These are phyloP conservation scores for Aspergillus ellipticus DNA, from an alignment of 495 filamentous ascomycete genomes.

Conservation along the genomic window DNA sequence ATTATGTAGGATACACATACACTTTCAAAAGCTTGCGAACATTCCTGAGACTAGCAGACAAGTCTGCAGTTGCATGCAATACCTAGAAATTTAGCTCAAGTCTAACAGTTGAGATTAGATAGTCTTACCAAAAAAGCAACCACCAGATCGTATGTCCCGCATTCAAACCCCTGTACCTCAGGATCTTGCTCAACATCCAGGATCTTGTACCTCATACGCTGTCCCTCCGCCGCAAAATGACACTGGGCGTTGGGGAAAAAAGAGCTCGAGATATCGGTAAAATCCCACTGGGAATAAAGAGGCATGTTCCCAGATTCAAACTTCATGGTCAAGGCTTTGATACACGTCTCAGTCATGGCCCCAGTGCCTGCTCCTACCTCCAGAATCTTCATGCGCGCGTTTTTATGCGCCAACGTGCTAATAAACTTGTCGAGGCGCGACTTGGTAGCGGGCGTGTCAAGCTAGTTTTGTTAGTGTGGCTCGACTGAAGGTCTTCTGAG, in stretches of 20 bases:
- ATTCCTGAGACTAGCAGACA: slow-evolving; percentile 35
- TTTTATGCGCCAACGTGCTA: slow-evolving; percentile 18
- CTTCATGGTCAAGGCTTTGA: neutral
- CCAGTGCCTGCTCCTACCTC: slow-evolving; percentile 57
- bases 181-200: slow-evolving; percentile 47
- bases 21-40: slow-evolving; percentile 25
- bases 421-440: slow-evolving; percentile 14
- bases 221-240: slow-evolving; percentile 1
- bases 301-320: neutral
- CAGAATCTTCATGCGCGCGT: slow-evolving; percentile 41
- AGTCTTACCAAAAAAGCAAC: slow-evolving; percentile 30
- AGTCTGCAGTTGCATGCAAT: slow-evolving; percentile 25
- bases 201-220: slow-evolving; percentile 12
- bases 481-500: too few species aligned
- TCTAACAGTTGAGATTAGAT: neutral
- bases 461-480: neutral
- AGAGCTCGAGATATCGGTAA: slow-evolving; percentile 47
- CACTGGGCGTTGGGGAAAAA: slow-evolving; percentile 11
- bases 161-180: slow-evolving; percentile 40
- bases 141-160: slow-evolving; percentile 45
- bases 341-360: slow-evolving; percentile 36
- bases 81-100: slow-evolving; percentile 18
- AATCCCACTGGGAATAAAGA: slow-evolving; percentile 24
- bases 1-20: slow-evolving; percentile 1
- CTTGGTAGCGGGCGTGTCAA: neutral